Conservation (phyloP, 2,329 filamentous ascomycete species). For the Hymenoscyphus scutula region DNA sequence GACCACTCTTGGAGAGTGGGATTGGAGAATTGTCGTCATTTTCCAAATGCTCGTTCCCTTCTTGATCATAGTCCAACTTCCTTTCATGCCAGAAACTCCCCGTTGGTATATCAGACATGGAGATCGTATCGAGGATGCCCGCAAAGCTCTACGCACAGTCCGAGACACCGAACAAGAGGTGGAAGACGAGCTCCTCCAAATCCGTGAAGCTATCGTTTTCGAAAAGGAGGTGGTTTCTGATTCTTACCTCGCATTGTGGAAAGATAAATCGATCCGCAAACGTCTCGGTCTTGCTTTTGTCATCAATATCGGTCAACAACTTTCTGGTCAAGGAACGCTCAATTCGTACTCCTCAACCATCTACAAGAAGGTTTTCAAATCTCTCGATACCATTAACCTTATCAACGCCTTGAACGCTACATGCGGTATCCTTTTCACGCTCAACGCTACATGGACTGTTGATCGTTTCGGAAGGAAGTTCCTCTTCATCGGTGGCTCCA, state of each 20-base stretch:
- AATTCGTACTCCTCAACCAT: conserved; percentile 73
- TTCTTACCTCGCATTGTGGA: conserved; percentile 65
- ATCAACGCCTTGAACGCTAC: conserved; percentile 76
- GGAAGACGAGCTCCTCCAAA: conserved; percentile 62
- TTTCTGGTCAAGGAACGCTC: conserved; percentile 69
- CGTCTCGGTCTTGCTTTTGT: conserved; percentile 63
- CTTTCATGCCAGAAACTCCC: conserved; percentile 66
- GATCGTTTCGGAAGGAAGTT: conserved; percentile 70
- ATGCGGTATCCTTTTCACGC: conserved; percentile 68
- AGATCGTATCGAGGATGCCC: conserved; percentile 58
- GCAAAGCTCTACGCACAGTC: conserved; percentile 53
- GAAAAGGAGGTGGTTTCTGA: conserved; percentile 67
- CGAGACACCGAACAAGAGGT: conserved; percentile 65
- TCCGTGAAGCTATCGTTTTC: conserved; percentile 67
- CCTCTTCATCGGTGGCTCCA: conserved; percentile 64
- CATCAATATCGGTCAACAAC: conserved; percentile 69
- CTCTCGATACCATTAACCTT: conserved; percentile 58
- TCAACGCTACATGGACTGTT: conserved; percentile 71
- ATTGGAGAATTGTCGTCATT: conserved; percentile 71
- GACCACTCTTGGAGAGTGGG: conserved; percentile 57
- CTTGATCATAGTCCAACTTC: conserved; percentile 59
- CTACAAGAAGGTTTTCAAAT: conserved; percentile 67
- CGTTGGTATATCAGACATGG: conserved; percentile 65
- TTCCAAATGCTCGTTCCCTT: conserved; percentile 69
- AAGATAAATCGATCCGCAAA: conserved; percentile 66